phyloP scores from a whole-genome alignment of 306 rosid genomes.

The Cicer yamashitae region DNA sequence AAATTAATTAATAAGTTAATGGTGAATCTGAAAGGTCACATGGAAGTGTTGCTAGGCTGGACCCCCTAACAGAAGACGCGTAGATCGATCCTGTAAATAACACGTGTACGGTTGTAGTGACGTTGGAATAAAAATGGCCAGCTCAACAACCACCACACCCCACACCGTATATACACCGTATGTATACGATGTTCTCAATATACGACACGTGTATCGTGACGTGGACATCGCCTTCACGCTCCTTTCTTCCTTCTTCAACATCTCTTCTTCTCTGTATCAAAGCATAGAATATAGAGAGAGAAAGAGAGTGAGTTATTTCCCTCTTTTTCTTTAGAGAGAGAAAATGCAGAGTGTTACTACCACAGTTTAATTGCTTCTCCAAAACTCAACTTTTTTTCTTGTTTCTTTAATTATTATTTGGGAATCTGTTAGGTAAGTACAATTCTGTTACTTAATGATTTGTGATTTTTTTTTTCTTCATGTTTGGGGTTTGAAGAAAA shows the following conservation, averaged over 20 bases:
- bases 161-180: constrained; percentile 62
- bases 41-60: constrained; percentile 55
- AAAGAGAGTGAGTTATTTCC: constrained; percentile 15
- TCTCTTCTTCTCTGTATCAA: constrained; percentile 37
- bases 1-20: constrained; percentile 20
- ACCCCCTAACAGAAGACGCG: constrained; percentile 57
- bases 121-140: constrained; percentile 64
- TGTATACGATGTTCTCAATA: constrained; percentile 38
- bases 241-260: constrained; percentile 18
- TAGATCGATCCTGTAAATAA: constrained; percentile 38
- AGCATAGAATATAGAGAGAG: not conserved
- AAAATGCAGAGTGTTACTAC: constrained; percentile 48
- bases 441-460: constrained; percentile 39
- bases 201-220: constrained; percentile 89
- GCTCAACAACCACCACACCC: constrained; percentile 70
- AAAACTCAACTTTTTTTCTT: constrained; percentile 22
- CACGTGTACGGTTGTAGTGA: constrained; percentile 73
- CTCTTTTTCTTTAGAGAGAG: constrained; percentile 48
- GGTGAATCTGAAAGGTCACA: constrained; percentile 55
- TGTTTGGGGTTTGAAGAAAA: constrained; percentile 45
- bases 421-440: constrained; percentile 54
- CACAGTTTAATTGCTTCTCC: not conserved
- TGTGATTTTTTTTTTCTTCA: constrained; percentile 29
- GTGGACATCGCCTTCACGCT: constrained; percentile 77
- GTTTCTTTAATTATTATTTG: not conserved